Evolutionary conservation across 495 filamentous ascomycete genomes (phyloP).

Genomic region (Haplographium delicatum): DNA sequence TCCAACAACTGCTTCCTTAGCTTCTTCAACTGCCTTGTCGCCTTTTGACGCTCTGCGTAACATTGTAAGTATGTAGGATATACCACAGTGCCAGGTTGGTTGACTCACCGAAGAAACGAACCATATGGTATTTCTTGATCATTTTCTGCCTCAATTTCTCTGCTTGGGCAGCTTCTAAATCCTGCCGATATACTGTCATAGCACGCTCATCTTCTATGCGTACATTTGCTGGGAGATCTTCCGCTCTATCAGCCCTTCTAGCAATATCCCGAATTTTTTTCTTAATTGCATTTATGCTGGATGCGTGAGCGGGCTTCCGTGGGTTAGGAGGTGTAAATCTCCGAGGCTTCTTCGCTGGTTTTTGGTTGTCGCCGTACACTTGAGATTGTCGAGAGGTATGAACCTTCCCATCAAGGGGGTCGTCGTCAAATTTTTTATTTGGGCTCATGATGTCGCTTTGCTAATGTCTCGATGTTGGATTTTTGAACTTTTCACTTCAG

Average conservation of each 20-base stretch:
- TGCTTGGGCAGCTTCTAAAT: conserved; percentile 51
- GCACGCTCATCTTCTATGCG: conserved; percentile 76
- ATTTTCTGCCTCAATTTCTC: conserved; percentile 62
- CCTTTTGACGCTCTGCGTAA: conserved; percentile 74
- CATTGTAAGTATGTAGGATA: neutral
- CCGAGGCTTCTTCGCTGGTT: conserved; percentile 26
- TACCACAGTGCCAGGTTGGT: neutral
- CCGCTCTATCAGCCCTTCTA: conserved; percentile 28
- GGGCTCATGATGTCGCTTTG: conserved; percentile 26
- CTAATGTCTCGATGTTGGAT: neutral
- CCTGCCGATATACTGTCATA: conserved; percentile 65
- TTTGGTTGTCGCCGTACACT: conserved; percentile 19
- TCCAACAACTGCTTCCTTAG: conserved; percentile 50
- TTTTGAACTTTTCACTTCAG: neutral
- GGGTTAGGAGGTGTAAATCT: conserved; percentile 27
- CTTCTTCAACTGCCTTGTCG: conserved; percentile 61
- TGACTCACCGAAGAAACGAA: conserved; percentile 77
- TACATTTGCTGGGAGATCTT: conserved; percentile 67
- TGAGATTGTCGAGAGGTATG: conserved; percentile 22
- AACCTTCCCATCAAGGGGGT: conserved; percentile 40
- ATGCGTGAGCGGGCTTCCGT: conserved; percentile 35
- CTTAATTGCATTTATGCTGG: conserved; percentile 45
- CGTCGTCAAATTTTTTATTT: conserved; percentile 52
- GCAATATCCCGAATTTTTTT: conserved; percentile 47
- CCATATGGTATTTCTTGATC: conserved; percentile 88